phyloP scores from a whole-genome alignment of 768 basidiomycete genomes.

The Tephrocybe sp. region DNA sequence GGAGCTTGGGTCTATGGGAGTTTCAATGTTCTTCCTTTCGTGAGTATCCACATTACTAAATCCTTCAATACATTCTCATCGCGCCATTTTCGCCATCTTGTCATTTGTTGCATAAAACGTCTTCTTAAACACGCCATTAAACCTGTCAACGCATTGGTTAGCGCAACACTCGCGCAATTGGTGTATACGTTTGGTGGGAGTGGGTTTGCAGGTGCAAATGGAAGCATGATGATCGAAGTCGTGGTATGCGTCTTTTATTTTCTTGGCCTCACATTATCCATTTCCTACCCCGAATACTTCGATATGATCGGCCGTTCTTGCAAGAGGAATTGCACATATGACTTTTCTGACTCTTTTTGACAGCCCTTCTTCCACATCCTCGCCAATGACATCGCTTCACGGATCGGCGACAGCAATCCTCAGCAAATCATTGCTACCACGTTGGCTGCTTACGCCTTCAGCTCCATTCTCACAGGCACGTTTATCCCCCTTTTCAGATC shows the following conservation, averaged over 20 bases:
- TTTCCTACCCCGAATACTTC: not conserved
- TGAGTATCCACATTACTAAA: constrained; percentile 28
- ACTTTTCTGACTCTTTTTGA: not conserved
- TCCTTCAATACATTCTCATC: constrained; percentile 1
- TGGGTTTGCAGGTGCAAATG: constrained; percentile 87
- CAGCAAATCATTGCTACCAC: constrained; percentile 87
- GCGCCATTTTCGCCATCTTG: not conserved
- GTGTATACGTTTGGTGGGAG: constrained; percentile 86
- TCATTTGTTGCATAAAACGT: not conserved
- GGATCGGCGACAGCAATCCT: constrained; percentile 71
- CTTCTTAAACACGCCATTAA: not conserved
- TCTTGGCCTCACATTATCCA: not conserved
- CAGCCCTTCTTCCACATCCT: constrained; percentile 97
- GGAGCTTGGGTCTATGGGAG: constrained; percentile 82
- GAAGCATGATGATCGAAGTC: constrained; percentile 98
- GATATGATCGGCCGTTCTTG: not conserved
- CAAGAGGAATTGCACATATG: not conserved
- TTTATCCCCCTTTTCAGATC: constrained; percentile 10
- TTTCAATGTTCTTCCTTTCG: constrained; percentile 94
- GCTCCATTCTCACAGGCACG: constrained; percentile 83
- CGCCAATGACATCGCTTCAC: constrained; percentile 68
- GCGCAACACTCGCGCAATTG: constrained; percentile 78
- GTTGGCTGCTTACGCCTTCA: constrained; percentile 83
- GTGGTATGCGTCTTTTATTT: constrained; percentile 55
- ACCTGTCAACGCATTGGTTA: constrained; percentile 18